Conservation (phyloP, 2,329 filamentous ascomycete species). For the Xylaria sp. region DNA sequence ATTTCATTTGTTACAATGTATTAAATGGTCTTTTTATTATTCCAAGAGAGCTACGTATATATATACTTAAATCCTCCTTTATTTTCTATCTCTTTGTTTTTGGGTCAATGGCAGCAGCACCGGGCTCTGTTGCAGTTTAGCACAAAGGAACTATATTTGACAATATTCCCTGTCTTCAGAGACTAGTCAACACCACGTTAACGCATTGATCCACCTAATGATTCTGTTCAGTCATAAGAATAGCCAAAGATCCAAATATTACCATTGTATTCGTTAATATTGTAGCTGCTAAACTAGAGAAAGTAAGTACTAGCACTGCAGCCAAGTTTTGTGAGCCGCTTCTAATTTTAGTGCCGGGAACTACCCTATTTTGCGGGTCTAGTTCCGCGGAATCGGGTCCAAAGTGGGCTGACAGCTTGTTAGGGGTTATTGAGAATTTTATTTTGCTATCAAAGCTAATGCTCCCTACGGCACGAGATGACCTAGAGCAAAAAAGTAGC, state of each 20-base stretch:
- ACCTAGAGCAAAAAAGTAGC: neutral
- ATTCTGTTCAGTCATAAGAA: neutral
- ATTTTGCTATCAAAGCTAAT: neutral
- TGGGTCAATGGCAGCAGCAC: no score
- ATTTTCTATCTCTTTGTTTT: neutral
- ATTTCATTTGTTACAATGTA: no score
- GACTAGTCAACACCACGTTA: no score
- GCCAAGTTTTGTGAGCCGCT: neutral
- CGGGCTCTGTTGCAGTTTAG: no score
- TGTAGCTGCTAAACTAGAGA: no score
- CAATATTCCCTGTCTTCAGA: no score
- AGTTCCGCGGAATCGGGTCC: constrained; percentile 31
- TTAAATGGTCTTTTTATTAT: neutral
- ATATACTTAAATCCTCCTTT: neutral
- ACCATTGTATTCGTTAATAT: neutral
- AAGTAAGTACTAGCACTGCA: neutral
- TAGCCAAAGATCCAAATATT: neutral
- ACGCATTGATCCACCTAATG: neutral
- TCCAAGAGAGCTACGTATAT: neutral
- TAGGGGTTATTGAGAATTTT: neutral
- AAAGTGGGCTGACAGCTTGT: constrained; percentile 15
- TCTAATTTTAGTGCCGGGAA: constrained; percentile 32
- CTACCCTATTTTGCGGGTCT: constrained; percentile 25
- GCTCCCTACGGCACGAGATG: neutral
- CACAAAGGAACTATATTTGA: no score